A percentile compares a stretch with the other conserved stretches of the same genome.
Conservation (phyloP, 169 alveolate species). For the Cryptosporidium muris region DNA sequence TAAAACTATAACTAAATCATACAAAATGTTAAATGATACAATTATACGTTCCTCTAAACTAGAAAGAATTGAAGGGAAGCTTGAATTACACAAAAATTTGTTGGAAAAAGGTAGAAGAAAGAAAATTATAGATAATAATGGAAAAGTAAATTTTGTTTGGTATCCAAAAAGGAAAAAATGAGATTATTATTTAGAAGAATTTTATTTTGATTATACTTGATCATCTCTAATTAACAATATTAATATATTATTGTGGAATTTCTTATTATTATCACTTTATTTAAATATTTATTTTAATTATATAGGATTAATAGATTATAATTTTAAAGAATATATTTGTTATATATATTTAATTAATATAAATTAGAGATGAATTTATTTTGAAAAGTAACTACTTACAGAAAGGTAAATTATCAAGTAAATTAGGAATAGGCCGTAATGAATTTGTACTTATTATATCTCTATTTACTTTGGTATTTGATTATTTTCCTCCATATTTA, state of each 20-base stretch:
- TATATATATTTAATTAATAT: too few relatives aligned
- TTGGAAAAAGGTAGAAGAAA: slow-evolving; percentile 30
- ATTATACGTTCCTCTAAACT: slow-evolving; percentile 30
- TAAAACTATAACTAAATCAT: slow-evolving; percentile 37
- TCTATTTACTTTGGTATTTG: too few relatives aligned
- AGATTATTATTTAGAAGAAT: background rate
- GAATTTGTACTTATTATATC: too few relatives aligned
- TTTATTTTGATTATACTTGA: background rate
- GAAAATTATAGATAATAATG: slow-evolving; percentile 15
- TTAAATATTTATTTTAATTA: background rate
- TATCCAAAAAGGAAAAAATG: slow-evolving; percentile 56
- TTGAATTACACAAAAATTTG: slow-evolving; percentile 40
- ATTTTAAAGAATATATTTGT: too few relatives aligned
- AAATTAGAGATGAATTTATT: too few relatives aligned
- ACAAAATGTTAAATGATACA: slow-evolving; percentile 31
- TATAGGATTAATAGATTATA: too few relatives aligned
- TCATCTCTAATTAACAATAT: background rate
- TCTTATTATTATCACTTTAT: background rate
- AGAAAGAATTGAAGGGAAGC: slow-evolving; percentile 9
- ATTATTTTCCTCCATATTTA: too few relatives aligned
- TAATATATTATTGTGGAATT: background rate
- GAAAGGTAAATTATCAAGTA: too few relatives aligned
- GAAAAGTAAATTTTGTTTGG: slow-evolving; percentile 42
- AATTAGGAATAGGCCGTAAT: too few relatives aligned
- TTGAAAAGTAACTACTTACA: too few relatives aligned